Percentiles rank a stretch among this genome's conserved stretches.
phyloP scores from a whole-genome alignment of 169 alveolate species.

The Cryptosporidium felis region DNA sequence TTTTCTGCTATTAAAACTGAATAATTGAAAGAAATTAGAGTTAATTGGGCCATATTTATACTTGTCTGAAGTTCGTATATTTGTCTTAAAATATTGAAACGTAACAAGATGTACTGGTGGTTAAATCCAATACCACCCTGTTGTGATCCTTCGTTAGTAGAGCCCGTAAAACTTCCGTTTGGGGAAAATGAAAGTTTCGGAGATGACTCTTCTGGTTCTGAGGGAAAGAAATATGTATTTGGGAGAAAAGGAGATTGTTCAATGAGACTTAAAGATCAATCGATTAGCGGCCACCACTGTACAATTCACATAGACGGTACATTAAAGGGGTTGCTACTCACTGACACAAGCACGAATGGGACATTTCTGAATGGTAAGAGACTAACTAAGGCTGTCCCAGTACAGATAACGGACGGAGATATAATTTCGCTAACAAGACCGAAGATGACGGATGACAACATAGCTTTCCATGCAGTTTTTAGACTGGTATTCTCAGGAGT shows the following conservation, averaged over 20 bases:
- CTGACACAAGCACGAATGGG: constrained; percentile 66
- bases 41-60: background rate
- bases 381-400: constrained; percentile 33
- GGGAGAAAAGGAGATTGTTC: constrained; percentile 71
- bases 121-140: constrained; percentile 65
- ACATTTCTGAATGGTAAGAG: constrained; percentile 65
- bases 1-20: background rate
- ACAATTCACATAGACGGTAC: constrained; percentile 4
- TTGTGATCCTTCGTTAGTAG: constrained; percentile 60
- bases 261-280: constrained; percentile 51
- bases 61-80: background rate
- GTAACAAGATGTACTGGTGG: constrained; percentile 62
- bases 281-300: constrained; percentile 68
- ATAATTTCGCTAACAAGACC: constrained; percentile 58
- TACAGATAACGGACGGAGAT: constrained; percentile 49
- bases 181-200: background rate
- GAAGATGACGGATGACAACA: constrained; percentile 53
- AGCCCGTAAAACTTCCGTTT: constrained; percentile 55
- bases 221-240: constrained; percentile 12
- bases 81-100: background rate
- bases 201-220: background rate
- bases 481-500: constrained; percentile 35
- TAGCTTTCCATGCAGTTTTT: constrained; percentile 56
- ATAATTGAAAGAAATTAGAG: background rate
- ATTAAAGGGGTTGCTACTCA: constrained; percentile 5